Evolutionary conservation across 352 stramenopile genomes (phyloP), one percentile per base, ranked within the genome.

Genomic region (Globisporangium spiculum): DNA sequence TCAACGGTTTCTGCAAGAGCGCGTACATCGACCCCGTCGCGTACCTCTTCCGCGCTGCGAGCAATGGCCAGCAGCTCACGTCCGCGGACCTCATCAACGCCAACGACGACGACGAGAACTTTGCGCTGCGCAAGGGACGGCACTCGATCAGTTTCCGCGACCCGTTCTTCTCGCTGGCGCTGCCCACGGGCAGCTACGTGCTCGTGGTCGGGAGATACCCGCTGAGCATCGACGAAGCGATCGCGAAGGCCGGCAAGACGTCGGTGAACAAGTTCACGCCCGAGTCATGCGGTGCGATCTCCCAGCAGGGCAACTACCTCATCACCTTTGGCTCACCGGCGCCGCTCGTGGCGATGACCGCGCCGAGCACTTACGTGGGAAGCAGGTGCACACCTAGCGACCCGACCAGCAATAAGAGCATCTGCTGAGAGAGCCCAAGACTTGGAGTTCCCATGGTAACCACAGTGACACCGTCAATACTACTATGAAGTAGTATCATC

Each of bases 161-260:
- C 30, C 85, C 87, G 53, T 94, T 81, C 68, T 59, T 93, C 53
- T 89, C 86, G 12, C 71, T 93, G 20, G 74, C 75, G 0, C 67
- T 93, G 1, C 79, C 77, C 4, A 27, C 66, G 4, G 79, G 78
- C 41, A 67, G 82, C 38, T 93, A 92, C 64, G 68, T 81, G 26
- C 76, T 93, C 8, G 79, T 84, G 16, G 74, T 93, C 0, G 85
- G 87, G 0, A 80, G 85, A 20, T 91, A 91, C 63, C 87, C 85
- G 34, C 65, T 92, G 56, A 88, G 64, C 27, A 66, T 89, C 22
- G 66, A 86, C 26, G 82, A 91, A 27, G 81, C 82, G 0, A 75
- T 92, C 46, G 69, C 75, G 52, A 74, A 74, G 26, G 57, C 32
- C 8, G 82, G 78, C 61, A 68, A 56, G 0, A 70, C 66, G 38